Base-by-base conservation (phyloP, 345 rosid species). In the Brassica carinata region DNA sequence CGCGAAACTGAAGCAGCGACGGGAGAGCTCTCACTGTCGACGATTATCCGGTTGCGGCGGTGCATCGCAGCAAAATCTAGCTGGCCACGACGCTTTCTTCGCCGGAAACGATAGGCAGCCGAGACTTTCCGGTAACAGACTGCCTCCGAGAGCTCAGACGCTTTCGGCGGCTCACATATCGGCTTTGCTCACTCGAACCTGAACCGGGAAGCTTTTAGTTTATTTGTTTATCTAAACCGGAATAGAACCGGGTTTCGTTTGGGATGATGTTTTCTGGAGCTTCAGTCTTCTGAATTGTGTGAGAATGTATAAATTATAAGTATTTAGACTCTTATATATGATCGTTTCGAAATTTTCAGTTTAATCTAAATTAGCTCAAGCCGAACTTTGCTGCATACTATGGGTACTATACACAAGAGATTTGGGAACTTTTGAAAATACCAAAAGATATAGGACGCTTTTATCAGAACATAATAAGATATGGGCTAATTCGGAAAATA, bases 1-100 rank as follows among this genome's bases (percentile, higher is more conserved):
- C 77, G 79, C 81, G 10, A 85, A 83, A 8, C 76, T 82, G 33
- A 85, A 85, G 62, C 81, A 81, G 71, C 59, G 81, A 72, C 81
- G 80, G 18, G 80, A 76, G 33, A 76, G 9, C 8, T 45, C 43
- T 64, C 76, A 71, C 74, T 66, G 77, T 26, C 77, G 78, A 11
- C 72, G 78, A 64, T 38, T 31, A 5, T 57, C 77, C 2, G 80
- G 83, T 29, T 75, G 76, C 11, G 80, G 83, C 15, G 80, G 79
- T 4, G 38, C 79, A 13, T 79, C 82, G 29, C 72, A 81, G 43
- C 55, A 64, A 59, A 81, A 77, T 67, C 18, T 72, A 2, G 48
- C 62, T 8, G 38, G 67, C 57, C 83, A 70, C 83, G 76, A 81
- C 51, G 80, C 43, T 15, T 74, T 31, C 7, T 30, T 17, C 27